Percentiles rank a stretch among this genome's conserved stretches.
phyloP scores from a whole-genome alignment of 148 eudicot species.

The Fallopia convolvulus region DNA sequence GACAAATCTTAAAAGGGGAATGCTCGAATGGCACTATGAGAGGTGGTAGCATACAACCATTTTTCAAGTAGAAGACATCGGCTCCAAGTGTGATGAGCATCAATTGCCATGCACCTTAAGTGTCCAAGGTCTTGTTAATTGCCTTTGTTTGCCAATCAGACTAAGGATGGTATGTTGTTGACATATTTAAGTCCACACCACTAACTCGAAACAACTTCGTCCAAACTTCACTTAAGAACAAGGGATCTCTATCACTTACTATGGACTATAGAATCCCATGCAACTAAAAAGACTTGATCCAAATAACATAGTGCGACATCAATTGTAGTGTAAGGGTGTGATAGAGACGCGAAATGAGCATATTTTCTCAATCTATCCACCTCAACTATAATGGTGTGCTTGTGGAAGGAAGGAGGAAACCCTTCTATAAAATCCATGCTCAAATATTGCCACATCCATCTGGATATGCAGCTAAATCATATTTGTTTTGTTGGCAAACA shows the following conservation, averaged over 20 bases:
- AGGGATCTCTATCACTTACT: not conserved
- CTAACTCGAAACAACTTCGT: not conserved
- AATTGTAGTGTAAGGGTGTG: not conserved
- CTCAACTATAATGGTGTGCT: not conserved
- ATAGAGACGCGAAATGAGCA: not conserved
- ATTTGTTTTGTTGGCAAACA: too few relatives aligned
- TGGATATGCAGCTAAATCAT: too few relatives aligned
- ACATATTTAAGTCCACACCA: not conserved
- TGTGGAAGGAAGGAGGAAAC: not conserved
- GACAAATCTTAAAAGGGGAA: too few relatives aligned
- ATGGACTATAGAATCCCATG: not conserved
- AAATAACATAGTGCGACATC: not conserved
- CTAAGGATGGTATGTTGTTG: not conserved
- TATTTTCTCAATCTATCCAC: not conserved
- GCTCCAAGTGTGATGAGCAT: too few relatives aligned
- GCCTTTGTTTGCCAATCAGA: not conserved
- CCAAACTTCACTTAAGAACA: not conserved
- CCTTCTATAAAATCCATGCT: constrained; percentile 10
- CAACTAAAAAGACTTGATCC: not conserved
- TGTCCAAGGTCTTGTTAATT: not conserved
- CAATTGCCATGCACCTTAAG: too few relatives aligned
- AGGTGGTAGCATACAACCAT: too few relatives aligned
- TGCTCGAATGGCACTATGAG: too few relatives aligned
- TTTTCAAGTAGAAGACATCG: too few relatives aligned
- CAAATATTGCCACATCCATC: not conserved